phyloP scores from a whole-genome alignment of 2,329 filamentous ascomycete genomes.

The Tolypocladium nubicola region DNA sequence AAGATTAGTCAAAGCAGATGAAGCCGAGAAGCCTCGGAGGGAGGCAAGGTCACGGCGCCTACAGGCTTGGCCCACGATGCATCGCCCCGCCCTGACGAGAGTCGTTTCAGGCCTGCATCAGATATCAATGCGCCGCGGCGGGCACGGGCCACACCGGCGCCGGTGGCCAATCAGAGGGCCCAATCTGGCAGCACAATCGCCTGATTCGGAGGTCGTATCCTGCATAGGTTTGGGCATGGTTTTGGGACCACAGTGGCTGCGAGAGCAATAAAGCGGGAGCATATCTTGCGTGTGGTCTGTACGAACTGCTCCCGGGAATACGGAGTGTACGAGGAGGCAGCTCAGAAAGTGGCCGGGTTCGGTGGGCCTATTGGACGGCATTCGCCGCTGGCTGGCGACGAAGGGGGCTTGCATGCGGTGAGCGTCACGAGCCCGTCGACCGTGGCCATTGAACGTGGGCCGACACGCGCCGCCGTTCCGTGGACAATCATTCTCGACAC shows the following conservation, averaged over 20 bases:
- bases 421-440: neutral
- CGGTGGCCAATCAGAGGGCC: conserved; percentile 13
- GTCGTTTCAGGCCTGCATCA: conserved; percentile 2
- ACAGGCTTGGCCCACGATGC: neutral
- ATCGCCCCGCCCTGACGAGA: neutral
- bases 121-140: conserved; percentile 9
- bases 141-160: conserved; percentile 8
- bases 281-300: neutral
- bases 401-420: neutral
- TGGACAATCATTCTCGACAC: neutral
- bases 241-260: neutral
- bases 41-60: neutral
- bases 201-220: conserved; percentile 9
- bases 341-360: neutral
- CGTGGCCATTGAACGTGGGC: neutral
- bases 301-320: no score
- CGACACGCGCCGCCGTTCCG: neutral
- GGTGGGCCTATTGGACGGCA: neutral
- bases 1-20: neutral
- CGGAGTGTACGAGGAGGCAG: neutral
- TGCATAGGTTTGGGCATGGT: neutral
- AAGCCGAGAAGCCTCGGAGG: neutral
- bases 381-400: neutral
- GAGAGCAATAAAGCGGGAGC: neutral
- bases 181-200: conserved; percentile 8